Conservation (phyloP, 768 basidiomycete genomes). For the Amylocystis lapponica region DNA sequence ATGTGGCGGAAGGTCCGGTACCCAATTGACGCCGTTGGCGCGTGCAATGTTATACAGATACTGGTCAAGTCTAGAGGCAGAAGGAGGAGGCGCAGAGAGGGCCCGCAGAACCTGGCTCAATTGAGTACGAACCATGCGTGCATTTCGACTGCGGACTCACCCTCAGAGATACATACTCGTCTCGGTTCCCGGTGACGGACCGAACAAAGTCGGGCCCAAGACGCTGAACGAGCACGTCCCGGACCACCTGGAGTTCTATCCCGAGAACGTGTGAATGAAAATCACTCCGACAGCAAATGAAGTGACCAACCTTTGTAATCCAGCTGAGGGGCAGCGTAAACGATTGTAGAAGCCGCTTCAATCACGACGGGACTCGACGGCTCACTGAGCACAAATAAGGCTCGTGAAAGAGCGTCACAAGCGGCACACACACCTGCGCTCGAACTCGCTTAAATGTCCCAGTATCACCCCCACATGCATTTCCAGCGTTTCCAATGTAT, state of each 20-base stretch:
- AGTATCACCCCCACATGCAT: slow-evolving; percentile 60
- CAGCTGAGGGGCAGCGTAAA: slow-evolving; percentile 51
- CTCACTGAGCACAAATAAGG: slow-evolving; percentile 27
- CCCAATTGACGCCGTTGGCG: slow-evolving; percentile 52
- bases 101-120: slow-evolving; percentile 44
- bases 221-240: slow-evolving; percentile 48
- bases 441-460: slow-evolving; percentile 53
- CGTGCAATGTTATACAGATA: slow-evolving; percentile 51
- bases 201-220: slow-evolving; percentile 54
- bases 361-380: slow-evolving; percentile 45
- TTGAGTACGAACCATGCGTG: slow-evolving; percentile 6
- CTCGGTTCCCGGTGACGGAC: slow-evolving; percentile 44
- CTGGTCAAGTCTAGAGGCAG: slow-evolving; percentile 49
- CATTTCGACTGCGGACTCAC: no score
- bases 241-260: slow-evolving; percentile 52
- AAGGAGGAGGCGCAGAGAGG: slow-evolving; percentile 46
- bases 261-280: neutral
- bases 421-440: slow-evolving; percentile 34
- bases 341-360: slow-evolving; percentile 68
- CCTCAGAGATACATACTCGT: slow-evolving; percentile 48
- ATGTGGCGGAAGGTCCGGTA: slow-evolving; percentile 52
- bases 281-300: neutral
- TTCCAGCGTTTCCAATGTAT: slow-evolving; percentile 60
- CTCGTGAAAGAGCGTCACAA: neutral
- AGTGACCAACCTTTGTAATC: slow-evolving; percentile 51